Percentiles rank a stretch among this genome's conserved stretches.
phyloP scores from a whole-genome alignment of 164 flowering plant genomes.

The Pachysandra terminalis region DNA sequence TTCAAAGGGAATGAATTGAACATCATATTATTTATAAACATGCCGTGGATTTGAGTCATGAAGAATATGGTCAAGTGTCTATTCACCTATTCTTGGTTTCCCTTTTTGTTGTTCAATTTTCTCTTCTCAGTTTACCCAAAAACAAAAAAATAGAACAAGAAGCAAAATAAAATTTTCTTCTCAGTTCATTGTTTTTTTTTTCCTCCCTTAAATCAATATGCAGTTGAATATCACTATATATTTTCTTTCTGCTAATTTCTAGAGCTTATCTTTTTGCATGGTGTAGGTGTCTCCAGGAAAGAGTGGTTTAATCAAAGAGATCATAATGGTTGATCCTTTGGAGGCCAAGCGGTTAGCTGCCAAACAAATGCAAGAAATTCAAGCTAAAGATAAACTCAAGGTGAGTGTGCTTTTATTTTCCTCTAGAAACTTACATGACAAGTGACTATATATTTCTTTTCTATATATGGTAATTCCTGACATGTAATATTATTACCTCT shows the following conservation, averaged over 20 bases:
- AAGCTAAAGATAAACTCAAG: conserved; percentile 64
- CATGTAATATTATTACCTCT: too few species aligned
- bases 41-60: neutral
- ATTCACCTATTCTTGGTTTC: neutral
- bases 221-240: neutral
- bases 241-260: neutral
- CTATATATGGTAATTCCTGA: too few species aligned
- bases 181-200: too few species aligned
- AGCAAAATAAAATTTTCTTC: too few species aligned
- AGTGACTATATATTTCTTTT: neutral
- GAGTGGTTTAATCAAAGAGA: conserved; percentile 27
- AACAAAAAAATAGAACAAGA: too few species aligned
- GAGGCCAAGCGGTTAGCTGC: conserved; percentile 94
- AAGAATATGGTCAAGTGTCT: neutral
- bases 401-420: conserved; percentile 26
- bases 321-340: conserved; percentile 91
- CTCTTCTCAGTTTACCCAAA: too few species aligned
- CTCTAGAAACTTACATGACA: neutral
- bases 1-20: neutral
- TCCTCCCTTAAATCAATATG: neutral
- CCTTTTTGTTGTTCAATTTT: neutral
- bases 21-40: neutral
- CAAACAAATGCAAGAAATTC: conserved; percentile 69
- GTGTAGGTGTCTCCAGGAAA: conserved; percentile 42
- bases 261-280: neutral